Percentiles rank a stretch among this genome's conserved stretches.
phyloP scores from a whole-genome alignment of 192 early-diverging fungal species.

The Piromyces finnis region DNA sequence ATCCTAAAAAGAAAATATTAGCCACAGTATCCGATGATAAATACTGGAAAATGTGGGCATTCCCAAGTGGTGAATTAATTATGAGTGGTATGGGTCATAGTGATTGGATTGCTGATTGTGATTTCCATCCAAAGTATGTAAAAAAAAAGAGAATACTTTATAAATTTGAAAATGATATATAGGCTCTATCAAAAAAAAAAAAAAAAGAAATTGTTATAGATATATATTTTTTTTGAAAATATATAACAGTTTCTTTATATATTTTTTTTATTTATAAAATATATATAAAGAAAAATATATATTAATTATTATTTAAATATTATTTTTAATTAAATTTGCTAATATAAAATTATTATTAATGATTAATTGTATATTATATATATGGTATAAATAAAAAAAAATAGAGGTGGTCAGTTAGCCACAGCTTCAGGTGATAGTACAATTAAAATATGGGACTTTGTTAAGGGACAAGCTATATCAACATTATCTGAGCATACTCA shows the following conservation, averaged over 20 bases:
- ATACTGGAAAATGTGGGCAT: conserved; percentile 37
- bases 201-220: too few relatives aligned
- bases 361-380: too few relatives aligned
- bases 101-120: conserved; percentile 36
- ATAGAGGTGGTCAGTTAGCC: conserved; percentile 28
- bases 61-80: conserved; percentile 31
- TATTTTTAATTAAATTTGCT: too few relatives aligned
- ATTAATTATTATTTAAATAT: too few relatives aligned
- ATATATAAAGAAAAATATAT: neutral
- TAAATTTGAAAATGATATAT: too few relatives aligned
- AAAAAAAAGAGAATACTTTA: too few relatives aligned
- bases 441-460: conserved; percentile 36
- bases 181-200: too few relatives aligned
- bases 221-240: too few relatives aligned
- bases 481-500: conserved; percentile 31
- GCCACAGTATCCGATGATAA: conserved; percentile 36
- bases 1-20: conserved; percentile 35
- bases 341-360: too few relatives aligned
- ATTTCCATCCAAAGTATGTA: conserved; percentile 40
- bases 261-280: neutral
- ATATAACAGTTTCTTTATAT: too few relatives aligned
- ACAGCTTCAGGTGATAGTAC: conserved; percentile 37
- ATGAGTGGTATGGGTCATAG: conserved; percentile 32
- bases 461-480: conserved; percentile 19
- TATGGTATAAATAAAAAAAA: too few relatives aligned